Percentiles rank a stretch among this genome's conserved stretches.
phyloP scores from a whole-genome alignment of 2,329 filamentous ascomycete species.

The Microsporum audouinii region DNA sequence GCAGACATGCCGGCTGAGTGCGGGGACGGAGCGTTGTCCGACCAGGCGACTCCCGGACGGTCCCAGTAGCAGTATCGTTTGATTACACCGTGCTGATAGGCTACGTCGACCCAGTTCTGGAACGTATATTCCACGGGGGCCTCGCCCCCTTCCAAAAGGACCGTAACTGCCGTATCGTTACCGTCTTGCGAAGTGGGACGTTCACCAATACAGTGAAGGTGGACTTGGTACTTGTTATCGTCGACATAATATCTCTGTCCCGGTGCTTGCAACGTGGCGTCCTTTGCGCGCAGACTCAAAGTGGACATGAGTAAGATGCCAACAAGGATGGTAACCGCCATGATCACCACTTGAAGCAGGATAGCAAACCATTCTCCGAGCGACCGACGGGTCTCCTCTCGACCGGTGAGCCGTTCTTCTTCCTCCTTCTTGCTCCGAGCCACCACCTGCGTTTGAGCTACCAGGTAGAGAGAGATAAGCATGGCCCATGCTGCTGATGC shows the following conservation, averaged over 20 bases:
- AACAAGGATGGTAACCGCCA: constrained; percentile 57
- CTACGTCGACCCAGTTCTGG: constrained; percentile 65
- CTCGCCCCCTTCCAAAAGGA: constrained; percentile 77
- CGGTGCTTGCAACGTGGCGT: constrained; percentile 60
- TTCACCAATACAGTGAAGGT: constrained; percentile 75
- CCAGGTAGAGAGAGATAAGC: constrained; percentile 65
- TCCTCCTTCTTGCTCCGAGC: constrained; percentile 87
- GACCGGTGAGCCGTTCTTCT: constrained; percentile 82
- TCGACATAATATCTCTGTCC: constrained; percentile 74
- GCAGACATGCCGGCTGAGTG: constrained; percentile 88
- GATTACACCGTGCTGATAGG: constrained; percentile 69
- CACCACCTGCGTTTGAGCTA: constrained; percentile 69
- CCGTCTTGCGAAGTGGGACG: not conserved
- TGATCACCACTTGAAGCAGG: constrained; percentile 58
- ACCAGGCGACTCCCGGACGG: constrained; percentile 77
- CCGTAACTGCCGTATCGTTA: constrained; percentile 53
- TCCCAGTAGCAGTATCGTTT: constrained; percentile 90
- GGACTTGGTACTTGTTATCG: constrained; percentile 71
- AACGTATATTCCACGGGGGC: constrained; percentile 66
- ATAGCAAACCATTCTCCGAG: constrained; percentile 77
- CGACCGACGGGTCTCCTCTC: constrained; percentile 71
- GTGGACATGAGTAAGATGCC: constrained; percentile 66
- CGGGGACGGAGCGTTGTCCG: constrained; percentile 84
- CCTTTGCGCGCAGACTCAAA: constrained; percentile 66
- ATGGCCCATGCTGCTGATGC: constrained; percentile 73